Base-by-base conservation (phyloP, 192 early-diverging fungal species). In the Chytriomyces sp. region DNA sequence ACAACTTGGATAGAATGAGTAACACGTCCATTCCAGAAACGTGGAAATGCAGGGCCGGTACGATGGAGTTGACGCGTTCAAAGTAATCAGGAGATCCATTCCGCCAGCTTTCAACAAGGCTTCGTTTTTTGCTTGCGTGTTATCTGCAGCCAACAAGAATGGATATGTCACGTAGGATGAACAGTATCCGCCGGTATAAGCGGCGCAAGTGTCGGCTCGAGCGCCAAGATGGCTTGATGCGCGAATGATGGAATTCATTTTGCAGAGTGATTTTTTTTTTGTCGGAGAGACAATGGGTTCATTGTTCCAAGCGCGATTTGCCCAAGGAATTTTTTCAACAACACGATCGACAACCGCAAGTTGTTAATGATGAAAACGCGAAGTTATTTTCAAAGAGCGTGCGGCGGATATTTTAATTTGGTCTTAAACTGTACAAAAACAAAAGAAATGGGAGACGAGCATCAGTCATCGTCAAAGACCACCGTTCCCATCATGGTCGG, bases 151-250 rank as follows among this genome's bases (percentile, higher is more conserved):
- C 28, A 68, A 35, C 28, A 20, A 7, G 28, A 68, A 20, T 3
- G 67, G 67, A 49, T 68, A 68, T 3, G 11, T 68, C 18, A 68
- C 67, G 48, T 46, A 68, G 8, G 10, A n/a, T 11, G 67, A 20
- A 26, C 67, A 68, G 67, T 68, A 68, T 45, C 67, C 48, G 23
- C 67, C 46, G 3, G 67, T 45, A 26, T 68, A 68, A 24, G 62
- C 26, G 16, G 62, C 11, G 28, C 62, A 64, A 16, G 62, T 24
- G 11, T 64, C 18, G 10, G 62, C 35, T 35, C 35, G 35, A 1
- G 35, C 35, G 35, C 35, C 35, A 35, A 35, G 35, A 35, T 2
- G 35, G 35, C 35, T 35, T 35, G 35, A 35, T 35, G 35, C 35
- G 35, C 4, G 35, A 35, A 35, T 35, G 35, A 3, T 35, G 35